Percentiles rank a stretch among this genome's conserved stretches.
Evolutionary conservation across 78 protist species (phyloP).

Genomic region (Goniomonas avonlea): DNA sequence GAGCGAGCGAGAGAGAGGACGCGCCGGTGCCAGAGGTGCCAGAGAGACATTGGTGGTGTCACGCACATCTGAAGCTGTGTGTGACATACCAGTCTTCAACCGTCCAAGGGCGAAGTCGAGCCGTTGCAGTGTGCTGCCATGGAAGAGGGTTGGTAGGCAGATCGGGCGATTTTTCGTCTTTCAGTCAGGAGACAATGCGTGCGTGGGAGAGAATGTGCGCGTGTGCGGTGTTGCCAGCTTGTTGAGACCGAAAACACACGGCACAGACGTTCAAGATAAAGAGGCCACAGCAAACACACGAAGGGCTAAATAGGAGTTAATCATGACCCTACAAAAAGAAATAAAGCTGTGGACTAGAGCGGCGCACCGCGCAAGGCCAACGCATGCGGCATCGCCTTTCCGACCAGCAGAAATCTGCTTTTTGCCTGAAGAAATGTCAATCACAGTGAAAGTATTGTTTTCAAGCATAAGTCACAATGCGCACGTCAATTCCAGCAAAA

Average conservation of each 20-base stretch:
- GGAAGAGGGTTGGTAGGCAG: constrained; percentile 13
- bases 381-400: not conserved
- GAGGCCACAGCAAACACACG: not conserved
- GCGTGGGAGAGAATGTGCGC: not conserved
- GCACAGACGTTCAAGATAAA: not conserved
- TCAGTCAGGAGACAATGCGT: not conserved
- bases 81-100: constrained; percentile 84
- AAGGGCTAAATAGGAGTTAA: not conserved
- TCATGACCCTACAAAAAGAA: not conserved
- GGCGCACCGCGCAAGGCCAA: not conserved
- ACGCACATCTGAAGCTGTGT: constrained; percentile 49
- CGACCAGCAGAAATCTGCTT: not conserved
- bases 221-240: not conserved
- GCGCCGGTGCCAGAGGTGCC: not conserved
- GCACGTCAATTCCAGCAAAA: not conserved
- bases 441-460: not conserved
- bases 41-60: constrained; percentile 46
- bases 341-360: not conserved
- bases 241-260: not conserved
- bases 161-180: not conserved
- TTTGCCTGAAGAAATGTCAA: not conserved
- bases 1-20: too few species aligned
- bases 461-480: not conserved
- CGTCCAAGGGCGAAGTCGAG: constrained; percentile 67
- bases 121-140: not conserved